Evolutionary conservation across 1,284 basidiomycete genomes (phyloP).

Genomic region (Microbotryum scabiosae): DNA sequence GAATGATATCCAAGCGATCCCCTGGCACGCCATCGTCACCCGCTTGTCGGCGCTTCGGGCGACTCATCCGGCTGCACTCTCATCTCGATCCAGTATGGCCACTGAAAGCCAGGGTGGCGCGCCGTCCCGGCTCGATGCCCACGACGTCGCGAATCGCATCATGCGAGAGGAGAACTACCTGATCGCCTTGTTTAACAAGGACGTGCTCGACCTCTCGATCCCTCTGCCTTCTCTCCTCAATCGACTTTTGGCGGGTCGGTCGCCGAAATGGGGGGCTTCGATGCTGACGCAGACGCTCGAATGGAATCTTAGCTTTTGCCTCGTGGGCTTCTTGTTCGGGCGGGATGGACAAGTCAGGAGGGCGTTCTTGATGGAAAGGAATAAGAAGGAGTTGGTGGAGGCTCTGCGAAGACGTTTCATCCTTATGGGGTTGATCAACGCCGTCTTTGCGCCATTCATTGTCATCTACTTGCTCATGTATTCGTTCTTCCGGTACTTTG

Average conservation of each 20-base stretch:
- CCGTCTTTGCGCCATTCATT: slow-evolving; percentile 91
- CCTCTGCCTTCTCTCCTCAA: slow-evolving; percentile 54
- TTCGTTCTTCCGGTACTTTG: slow-evolving; percentile 99
- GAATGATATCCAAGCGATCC: slow-evolving; percentile 94
- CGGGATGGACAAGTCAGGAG: slow-evolving; percentile 74
- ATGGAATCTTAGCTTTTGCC: slow-evolving; percentile 91
- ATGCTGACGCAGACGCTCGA: slow-evolving; percentile 82
- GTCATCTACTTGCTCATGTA: slow-evolving; percentile 94
- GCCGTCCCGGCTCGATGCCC: slow-evolving; percentile 75
- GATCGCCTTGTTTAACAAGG: slow-evolving; percentile 95
- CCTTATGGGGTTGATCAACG: slow-evolving; percentile 93
- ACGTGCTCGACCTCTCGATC: slow-evolving; percentile 73
- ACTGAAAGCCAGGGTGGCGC: slow-evolving; percentile 41
- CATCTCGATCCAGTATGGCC: slow-evolving; percentile 29
- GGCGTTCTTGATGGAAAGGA: slow-evolving; percentile 77
- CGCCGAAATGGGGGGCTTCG: slow-evolving; percentile 42
- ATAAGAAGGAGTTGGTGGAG: slow-evolving; percentile 66
- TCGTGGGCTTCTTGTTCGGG: slow-evolving; percentile 92
- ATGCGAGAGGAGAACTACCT: slow-evolving; percentile 97
- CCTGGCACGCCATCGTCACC: slow-evolving; percentile 89
- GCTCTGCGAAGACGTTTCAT: slow-evolving; percentile 75
- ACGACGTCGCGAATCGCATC: slow-evolving; percentile 92
- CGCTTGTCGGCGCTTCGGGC: slow-evolving; percentile 50
- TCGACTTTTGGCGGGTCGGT: slow-evolving; percentile 40
- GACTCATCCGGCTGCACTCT: slow-evolving; percentile 33